Conservation (phyloP, 1,284 basidiomycete genomes). For the Phaffia rhodozyma region DNA sequence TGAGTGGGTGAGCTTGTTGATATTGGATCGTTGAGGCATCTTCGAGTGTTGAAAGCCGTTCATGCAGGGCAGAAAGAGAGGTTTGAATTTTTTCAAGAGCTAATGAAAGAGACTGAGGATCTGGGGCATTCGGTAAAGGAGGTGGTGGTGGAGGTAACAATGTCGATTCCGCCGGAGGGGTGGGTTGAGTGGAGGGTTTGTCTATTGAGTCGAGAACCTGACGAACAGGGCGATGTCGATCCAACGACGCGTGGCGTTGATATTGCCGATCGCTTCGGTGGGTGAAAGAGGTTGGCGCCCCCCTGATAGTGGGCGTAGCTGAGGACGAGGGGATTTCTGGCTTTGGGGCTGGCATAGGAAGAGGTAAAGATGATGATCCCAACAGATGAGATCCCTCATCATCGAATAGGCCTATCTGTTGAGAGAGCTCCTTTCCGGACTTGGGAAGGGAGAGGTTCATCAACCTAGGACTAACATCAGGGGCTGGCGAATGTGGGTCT, state of each 20-base stretch:
- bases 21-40: conserved; percentile 24
- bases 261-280: not conserved
- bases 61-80: conserved; percentile 68
- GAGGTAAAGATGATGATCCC: not conserved
- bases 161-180: conserved; percentile 2
- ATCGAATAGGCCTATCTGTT: conserved; percentile 30
- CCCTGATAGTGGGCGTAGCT: conserved; percentile 1
- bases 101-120: conserved; percentile 20
- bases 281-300: conserved; percentile 6
- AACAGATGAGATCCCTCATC: conserved; percentile 9
- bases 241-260: not conserved
- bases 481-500: conserved; percentile 13
- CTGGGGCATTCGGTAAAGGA: conserved; percentile 26
- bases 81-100: conserved; percentile 72
- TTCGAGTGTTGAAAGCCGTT: conserved; percentile 67
- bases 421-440: conserved; percentile 39
- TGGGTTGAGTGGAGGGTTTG: not conserved
- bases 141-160: conserved; percentile 36
- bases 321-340: not conserved
- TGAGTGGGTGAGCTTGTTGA: conserved; percentile 9
- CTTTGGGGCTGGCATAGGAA: not conserved
- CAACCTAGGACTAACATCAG: conserved; percentile 2
- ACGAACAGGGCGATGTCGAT: not conserved
- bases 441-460: conserved; percentile 1
- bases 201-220: not conserved